phyloP scores from a whole-genome alignment of 768 basidiomycete genomes.

The Russula earlei region DNA sequence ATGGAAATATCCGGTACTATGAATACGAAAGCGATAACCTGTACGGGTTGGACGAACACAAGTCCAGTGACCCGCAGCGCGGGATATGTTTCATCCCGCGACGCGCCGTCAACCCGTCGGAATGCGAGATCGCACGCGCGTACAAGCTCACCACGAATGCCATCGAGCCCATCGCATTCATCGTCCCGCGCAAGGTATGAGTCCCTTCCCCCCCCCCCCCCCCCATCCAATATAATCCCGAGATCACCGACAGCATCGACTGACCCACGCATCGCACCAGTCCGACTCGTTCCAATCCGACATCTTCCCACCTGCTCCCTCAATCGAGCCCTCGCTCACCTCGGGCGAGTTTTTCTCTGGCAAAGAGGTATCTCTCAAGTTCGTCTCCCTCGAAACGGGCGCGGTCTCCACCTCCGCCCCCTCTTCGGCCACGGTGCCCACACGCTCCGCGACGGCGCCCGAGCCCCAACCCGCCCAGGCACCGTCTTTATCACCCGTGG shows the following conservation, averaged over 20 bases:
- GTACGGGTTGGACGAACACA: slow-evolving; percentile 70
- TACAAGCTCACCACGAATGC: slow-evolving; percentile 72
- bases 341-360: slow-evolving; percentile 85
- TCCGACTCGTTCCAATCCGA: slow-evolving; percentile 95
- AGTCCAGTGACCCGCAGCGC: slow-evolving; percentile 86
- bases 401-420: slow-evolving; percentile 29
- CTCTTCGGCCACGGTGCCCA: not conserved
- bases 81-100: slow-evolving; percentile 97
- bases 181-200: slow-evolving; percentile 83
- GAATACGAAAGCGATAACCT: slow-evolving; percentile 88
- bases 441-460: slow-evolving; percentile 23
- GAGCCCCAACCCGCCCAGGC: slow-evolving; percentile 26
- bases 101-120: slow-evolving; percentile 75
- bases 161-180: slow-evolving; percentile 90
- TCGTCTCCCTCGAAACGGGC: slow-evolving; percentile 73
- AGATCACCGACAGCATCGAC: not conserved
- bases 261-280: slow-evolving; percentile 29
- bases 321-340: slow-evolving; percentile 66
- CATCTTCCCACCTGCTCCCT: slow-evolving; percentile 89
- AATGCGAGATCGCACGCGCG: slow-evolving; percentile 92
- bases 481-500: slow-evolving; percentile 21
- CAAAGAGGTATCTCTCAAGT: slow-evolving; percentile 66
- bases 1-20: slow-evolving; percentile 93
- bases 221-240: not conserved
- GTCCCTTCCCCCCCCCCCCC: not conserved